Conservation (phyloP, 768 basidiomycete species). For the Pilatotrama ljubarskyi region DNA sequence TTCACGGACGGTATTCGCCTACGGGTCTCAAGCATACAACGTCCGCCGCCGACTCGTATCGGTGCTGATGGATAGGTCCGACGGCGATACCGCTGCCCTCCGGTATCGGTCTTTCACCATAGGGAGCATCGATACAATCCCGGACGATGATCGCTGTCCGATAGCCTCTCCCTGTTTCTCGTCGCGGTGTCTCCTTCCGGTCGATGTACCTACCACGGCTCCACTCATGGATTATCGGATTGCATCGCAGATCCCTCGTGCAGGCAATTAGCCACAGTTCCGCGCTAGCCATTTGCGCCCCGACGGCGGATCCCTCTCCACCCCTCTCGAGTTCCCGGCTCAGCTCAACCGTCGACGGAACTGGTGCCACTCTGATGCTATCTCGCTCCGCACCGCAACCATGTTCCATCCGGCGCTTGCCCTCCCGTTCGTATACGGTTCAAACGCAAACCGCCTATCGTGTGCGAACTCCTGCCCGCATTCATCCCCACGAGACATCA, state of each 20-base stretch:
- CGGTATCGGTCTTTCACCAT: not conserved
- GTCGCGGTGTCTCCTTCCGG: not conserved
- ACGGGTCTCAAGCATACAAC: not conserved
- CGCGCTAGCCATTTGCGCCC: not conserved
- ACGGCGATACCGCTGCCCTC: not conserved
- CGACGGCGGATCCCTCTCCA: not conserved
- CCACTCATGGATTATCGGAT: conserved; percentile 11
- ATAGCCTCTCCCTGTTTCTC: conserved; percentile 4
- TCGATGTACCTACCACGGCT: not conserved
- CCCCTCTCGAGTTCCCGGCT: not conserved
- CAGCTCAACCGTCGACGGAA: not conserved
- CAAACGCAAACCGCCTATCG: no score
- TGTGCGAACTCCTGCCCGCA: no score
- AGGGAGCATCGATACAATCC: conserved; percentile 3
- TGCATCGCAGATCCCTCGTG: conserved; percentile 5
- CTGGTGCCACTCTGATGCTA: not conserved
- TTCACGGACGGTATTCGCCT: not conserved
- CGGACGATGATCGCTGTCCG: conserved; percentile 12
- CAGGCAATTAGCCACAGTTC: not conserved
- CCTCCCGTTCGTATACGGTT: no score
- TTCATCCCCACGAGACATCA: no score
- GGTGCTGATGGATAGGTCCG: not conserved
- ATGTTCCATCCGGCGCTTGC: no score
- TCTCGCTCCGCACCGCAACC: no score
- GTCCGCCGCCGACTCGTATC: not conserved